Conservation (phyloP, 164 flowering plant genomes). For the Brasenia schreberi region DNA sequence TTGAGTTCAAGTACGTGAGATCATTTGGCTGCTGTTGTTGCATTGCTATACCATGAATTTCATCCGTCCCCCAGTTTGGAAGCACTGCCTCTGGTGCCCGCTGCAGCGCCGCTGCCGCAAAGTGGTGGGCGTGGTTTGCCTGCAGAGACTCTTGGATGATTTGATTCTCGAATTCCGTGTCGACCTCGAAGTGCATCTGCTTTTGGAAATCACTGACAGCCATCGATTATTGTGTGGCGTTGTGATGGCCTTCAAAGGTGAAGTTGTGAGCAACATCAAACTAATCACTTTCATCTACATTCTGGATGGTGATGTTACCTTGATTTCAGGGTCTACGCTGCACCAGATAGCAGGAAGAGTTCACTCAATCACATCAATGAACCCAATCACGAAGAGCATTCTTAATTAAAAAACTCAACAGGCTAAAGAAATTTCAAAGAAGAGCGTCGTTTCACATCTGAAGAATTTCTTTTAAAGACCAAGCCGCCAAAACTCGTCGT, state of each 20-base stretch:
- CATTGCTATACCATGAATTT: constrained; percentile 4
- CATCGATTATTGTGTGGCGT: constrained; percentile 5
- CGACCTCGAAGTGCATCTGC: constrained; percentile 16
- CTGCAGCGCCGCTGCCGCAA: constrained; percentile 1
- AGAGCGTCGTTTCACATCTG: neutral
- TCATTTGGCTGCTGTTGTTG: constrained; percentile 10
- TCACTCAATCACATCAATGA: neutral
- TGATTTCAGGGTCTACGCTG: neutral
- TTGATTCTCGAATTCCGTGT: constrained; percentile 14
- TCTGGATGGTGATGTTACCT: neutral
- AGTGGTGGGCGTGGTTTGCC: constrained; percentile 11
- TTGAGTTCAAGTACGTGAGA: constrained; percentile 17
- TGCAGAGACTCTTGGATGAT: constrained; percentile 21
- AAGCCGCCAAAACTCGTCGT: neutral
- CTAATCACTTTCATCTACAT: constrained; percentile 4
- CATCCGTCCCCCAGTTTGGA: neutral
- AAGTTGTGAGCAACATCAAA: constrained; percentile 5
- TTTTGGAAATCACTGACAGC: constrained; percentile 19
- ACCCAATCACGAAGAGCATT: neutral
- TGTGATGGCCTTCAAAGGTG: constrained; percentile 19
- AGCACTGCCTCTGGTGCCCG: constrained; percentile 4
- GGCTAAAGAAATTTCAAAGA: neutral
- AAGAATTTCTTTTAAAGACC: neutral
- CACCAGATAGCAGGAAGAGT: neutral
- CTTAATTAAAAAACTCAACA: neutral